phyloP scores from a whole-genome alignment of 1,284 basidiomycete genomes.

The Papiliotrema flavescens region DNA sequence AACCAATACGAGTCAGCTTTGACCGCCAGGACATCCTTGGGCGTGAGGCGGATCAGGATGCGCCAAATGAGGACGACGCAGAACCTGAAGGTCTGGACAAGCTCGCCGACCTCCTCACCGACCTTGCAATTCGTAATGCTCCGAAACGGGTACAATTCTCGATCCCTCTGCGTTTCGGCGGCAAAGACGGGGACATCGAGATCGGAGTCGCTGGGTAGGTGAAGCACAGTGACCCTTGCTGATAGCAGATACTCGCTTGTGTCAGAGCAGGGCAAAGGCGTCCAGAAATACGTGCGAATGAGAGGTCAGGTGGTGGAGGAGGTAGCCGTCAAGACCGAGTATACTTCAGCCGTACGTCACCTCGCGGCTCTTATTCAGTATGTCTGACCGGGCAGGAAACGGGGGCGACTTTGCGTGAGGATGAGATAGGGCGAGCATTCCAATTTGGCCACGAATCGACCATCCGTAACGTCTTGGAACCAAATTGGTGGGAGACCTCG shows the following conservation, averaged over 20 bases:
- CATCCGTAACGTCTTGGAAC: slow-evolving; percentile 39
- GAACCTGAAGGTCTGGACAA: slow-evolving; percentile 65
- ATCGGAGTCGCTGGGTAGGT: slow-evolving; percentile 87
- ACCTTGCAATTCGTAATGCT: slow-evolving; percentile 79
- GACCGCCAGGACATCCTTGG: slow-evolving; percentile 56
- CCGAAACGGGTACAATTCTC: slow-evolving; percentile 85
- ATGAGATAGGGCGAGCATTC: slow-evolving; percentile 43
- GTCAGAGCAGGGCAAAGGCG: slow-evolving; percentile 75
- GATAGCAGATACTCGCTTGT: slow-evolving; percentile 71
- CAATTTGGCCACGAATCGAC: slow-evolving; percentile 44
- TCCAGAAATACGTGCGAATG: slow-evolving; percentile 75
- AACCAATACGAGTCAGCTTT: neutral
- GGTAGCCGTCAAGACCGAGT: slow-evolving; percentile 63
- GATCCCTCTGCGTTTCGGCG: slow-evolving; percentile 72
- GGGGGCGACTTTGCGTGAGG: slow-evolving; percentile 35
- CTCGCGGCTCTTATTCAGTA: neutral
- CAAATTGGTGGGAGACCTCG: slow-evolving; percentile 42
- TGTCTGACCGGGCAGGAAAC: slow-evolving; percentile 32
- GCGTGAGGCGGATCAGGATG: slow-evolving; percentile 54
- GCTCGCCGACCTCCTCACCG: slow-evolving; percentile 47
- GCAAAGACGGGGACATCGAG: slow-evolving; percentile 60
- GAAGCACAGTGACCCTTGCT: neutral
- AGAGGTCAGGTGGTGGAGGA: slow-evolving; percentile 72
- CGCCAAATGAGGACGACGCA: slow-evolving; percentile 49
- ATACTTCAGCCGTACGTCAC: slow-evolving; percentile 68